These are phyloP conservation scores for Albophoma yamanashiensis DNA, from an alignment of 2,329 filamentous ascomycete genomes.

Conservation along the genomic window DNA sequence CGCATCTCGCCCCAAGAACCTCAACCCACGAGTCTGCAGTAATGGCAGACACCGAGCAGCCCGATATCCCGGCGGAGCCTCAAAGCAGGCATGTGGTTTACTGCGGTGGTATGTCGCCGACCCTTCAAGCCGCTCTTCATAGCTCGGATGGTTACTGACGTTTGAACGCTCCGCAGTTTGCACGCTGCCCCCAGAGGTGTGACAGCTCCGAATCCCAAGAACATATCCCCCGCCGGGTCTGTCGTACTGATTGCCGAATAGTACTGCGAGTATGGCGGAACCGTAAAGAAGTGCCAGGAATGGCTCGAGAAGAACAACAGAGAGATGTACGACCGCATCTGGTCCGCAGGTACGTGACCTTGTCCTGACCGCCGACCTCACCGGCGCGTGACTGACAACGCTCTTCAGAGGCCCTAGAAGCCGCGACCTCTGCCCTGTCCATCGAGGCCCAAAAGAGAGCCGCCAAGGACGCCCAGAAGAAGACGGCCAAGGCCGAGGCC, in stretches of 20 bases:
- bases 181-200: slow-evolving; percentile 55
- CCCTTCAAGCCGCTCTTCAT: background rate
- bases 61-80: slow-evolving; percentile 32
- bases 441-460: slow-evolving; percentile 89
- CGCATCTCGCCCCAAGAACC: slow-evolving; percentile 17
- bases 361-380: background rate
- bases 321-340: slow-evolving; percentile 66
- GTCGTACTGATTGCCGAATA: slow-evolving; percentile 31
- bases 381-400: background rate
- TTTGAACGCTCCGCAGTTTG: slow-evolving; percentile 36
- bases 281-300: slow-evolving; percentile 91
- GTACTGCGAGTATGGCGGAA: slow-evolving; percentile 99
- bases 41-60: slow-evolving; percentile 45
- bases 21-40: slow-evolving; percentile 13
- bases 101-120: slow-evolving; percentile 42
- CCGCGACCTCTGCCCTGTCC: slow-evolving; percentile 75
- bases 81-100: slow-evolving; percentile 43
- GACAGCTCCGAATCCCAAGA: slow-evolving; percentile 3
- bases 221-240: background rate
- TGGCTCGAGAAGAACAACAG: slow-evolving; percentile 75
- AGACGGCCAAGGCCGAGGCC: slow-evolving; percentile 86
- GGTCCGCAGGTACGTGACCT: slow-evolving; percentile 62
- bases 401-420: slow-evolving; percentile 61
- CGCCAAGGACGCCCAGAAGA: slow-evolving; percentile 93
- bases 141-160: slow-evolving; percentile 2